Conservation (phyloP, 805 yeast species). For the Scheffersomyces spartinae region DNA sequence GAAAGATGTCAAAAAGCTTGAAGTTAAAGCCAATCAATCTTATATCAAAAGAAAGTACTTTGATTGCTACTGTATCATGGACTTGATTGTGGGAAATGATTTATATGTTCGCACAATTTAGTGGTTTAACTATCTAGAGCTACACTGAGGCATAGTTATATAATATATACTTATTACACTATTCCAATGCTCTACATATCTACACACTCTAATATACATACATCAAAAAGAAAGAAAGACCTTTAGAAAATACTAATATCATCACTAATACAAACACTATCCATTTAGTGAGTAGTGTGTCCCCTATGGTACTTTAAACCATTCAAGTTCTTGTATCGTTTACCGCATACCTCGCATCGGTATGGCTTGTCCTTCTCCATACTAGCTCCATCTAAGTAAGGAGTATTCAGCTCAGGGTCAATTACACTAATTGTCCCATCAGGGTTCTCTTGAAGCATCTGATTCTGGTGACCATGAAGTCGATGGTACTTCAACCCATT, state of each 20-base stretch:
- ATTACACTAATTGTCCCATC: conserved; percentile 90
- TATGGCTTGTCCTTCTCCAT: conserved; percentile 97
- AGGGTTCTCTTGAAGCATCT: conserved; percentile 76
- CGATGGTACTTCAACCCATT: conserved; percentile 95
- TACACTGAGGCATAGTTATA: too few species aligned
- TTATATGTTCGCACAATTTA: too few species aligned
- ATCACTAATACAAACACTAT: too few species aligned
- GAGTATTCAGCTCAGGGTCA: conserved; percentile 82
- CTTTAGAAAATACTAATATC: too few species aligned
- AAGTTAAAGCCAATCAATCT: too few species aligned
- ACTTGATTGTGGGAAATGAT: too few species aligned
- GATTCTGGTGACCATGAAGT: conserved; percentile 94
- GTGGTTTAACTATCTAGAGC: too few species aligned
- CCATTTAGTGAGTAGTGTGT: conserved; percentile 78
- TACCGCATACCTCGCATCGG: conserved; percentile 97
- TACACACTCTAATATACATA: conserved; percentile 1
- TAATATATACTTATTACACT: not conserved
- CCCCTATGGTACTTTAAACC: conserved; percentile 97
- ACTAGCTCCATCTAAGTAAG: conserved; percentile 87
- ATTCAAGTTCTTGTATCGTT: conserved; percentile 88
- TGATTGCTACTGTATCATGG: too few species aligned
- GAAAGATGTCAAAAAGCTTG: too few species aligned
- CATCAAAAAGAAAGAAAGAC: conserved; percentile 3
- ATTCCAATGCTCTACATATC: conserved; percentile 1
- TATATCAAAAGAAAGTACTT: too few species aligned